These are phyloP conservation scores for Grosmannia clavigera DNA, from an alignment of 2,329 filamentous ascomycete genomes.

Conservation along the genomic window DNA sequence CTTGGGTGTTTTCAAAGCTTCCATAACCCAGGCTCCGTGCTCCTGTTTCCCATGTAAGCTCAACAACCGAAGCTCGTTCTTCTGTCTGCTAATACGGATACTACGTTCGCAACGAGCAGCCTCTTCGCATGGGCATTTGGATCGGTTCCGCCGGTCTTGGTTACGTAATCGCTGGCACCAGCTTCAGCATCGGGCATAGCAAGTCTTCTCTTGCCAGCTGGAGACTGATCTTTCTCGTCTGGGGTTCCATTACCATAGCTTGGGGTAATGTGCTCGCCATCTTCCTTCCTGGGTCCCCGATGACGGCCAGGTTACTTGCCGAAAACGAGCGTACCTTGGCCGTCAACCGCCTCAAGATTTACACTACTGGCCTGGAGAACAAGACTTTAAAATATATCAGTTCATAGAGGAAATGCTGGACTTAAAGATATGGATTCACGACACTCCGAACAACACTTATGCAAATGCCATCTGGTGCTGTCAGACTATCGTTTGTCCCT, in stretches of 20 bases:
- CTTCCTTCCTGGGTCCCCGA: slow-evolving; percentile 43
- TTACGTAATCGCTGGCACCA: too few relatives aligned
- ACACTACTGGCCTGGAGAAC: slow-evolving; percentile 47
- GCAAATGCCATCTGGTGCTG: slow-evolving; percentile 18
- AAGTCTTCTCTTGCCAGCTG: slow-evolving; percentile 43
- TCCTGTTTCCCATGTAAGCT: too few relatives aligned
- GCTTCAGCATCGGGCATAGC: slow-evolving; percentile 25
- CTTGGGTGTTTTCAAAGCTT: too few relatives aligned
- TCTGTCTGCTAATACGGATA: too few relatives aligned
- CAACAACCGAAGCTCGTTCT: too few relatives aligned
- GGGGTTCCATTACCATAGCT: slow-evolving; percentile 40
- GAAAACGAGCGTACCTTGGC: slow-evolving; percentile 37
- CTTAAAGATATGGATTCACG: slow-evolving; percentile 42
- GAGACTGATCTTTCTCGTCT: slow-evolving; percentile 57
- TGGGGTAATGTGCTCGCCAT: slow-evolving; percentile 48
- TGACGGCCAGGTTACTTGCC: slow-evolving; percentile 37
- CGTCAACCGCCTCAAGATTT: slow-evolving; percentile 39
- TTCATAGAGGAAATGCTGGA: slow-evolving; percentile 43
- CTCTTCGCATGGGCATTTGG: too few relatives aligned
- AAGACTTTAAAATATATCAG: slow-evolving; percentile 40
- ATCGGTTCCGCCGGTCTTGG: too few relatives aligned
- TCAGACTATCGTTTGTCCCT: not conserved
- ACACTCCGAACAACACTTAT: slow-evolving; percentile 23
- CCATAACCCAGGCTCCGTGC: too few relatives aligned
- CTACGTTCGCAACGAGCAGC: too few relatives aligned